Conservation (phyloP, 148 eudicot genomes). For the Camellia lanceoleosa region DNA sequence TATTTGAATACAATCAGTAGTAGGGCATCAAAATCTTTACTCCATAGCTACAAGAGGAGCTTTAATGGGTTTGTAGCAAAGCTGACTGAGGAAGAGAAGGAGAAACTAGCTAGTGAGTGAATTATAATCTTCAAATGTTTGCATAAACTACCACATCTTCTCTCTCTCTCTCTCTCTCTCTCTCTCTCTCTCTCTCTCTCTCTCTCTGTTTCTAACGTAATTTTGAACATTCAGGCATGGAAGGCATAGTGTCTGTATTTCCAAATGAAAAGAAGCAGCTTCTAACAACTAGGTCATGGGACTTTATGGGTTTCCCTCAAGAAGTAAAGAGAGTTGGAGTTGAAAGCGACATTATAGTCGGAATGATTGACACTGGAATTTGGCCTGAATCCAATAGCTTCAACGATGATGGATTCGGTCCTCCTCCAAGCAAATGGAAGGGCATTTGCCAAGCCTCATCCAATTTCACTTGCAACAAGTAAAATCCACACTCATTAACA, state of each 20-base stretch:
- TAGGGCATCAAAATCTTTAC: conserved; percentile 17
- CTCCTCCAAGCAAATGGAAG: conserved; percentile 37
- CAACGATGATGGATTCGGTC: conserved; percentile 22
- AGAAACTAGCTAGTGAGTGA: background rate
- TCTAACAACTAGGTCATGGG: conserved; percentile 38
- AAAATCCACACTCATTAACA: background rate
- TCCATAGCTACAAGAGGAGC: conserved; percentile 26
- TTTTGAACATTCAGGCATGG: conserved; percentile 12
- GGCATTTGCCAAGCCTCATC: conserved; percentile 25
- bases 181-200: too few species aligned
- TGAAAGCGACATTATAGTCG: conserved; percentile 28
- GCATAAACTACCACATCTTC: too few species aligned
- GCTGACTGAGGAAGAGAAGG: conserved; percentile 14
- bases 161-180: too few species aligned
- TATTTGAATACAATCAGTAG: background rate
- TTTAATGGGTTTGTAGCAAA: conserved; percentile 29
- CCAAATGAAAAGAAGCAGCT: conserved; percentile 5
- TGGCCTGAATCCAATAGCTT: conserved; percentile 42
- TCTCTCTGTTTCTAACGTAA: too few species aligned
- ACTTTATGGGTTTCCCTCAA: conserved; percentile 30
- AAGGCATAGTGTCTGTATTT: conserved; percentile 32
- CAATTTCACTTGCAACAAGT: conserved; percentile 42
- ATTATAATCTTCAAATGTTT: too few species aligned
- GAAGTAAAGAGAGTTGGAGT: conserved; percentile 7
- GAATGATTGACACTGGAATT: conserved; percentile 27